A percentile compares a stretch with the other conserved stretches of the same genome.
These are phyloP conservation scores for Byssoonygena ceratinophila DNA, from an alignment of 2,329 filamentous ascomycete genomes.

Conservation along the genomic window DNA sequence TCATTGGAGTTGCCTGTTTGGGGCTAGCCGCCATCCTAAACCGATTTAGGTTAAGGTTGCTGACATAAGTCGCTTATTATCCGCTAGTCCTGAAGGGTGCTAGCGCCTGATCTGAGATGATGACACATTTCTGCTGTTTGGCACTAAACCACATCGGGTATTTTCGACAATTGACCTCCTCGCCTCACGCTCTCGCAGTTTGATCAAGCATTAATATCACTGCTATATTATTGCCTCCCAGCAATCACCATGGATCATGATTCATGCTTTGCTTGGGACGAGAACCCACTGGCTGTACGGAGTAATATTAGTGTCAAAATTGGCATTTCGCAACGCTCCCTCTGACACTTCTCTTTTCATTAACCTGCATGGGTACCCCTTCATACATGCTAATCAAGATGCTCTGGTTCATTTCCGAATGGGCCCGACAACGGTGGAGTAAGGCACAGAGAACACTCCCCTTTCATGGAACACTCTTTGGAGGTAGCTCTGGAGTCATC, in stretches of 20 bases:
- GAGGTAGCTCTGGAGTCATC: not conserved
- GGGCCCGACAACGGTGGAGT: constrained; percentile 3
- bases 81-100: not conserved
- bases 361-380: constrained; percentile 13
- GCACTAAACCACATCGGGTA: constrained; percentile 4
- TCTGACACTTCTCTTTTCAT: constrained; percentile 9
- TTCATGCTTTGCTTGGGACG: constrained; percentile 3
- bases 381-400: constrained; percentile 8
- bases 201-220: constrained; percentile 10
- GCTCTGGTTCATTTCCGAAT: constrained; percentile 9
- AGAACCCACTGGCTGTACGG: not conserved
- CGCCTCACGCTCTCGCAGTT: constrained; percentile 3
- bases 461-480: not conserved
- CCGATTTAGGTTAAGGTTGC: constrained; percentile 5
- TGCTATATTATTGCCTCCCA: not conserved
- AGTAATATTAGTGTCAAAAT: not conserved
- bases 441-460: not conserved
- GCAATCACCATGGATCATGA: not conserved
- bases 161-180: constrained; percentile 4
- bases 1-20: constrained; percentile 7
- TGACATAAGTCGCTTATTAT: not conserved
- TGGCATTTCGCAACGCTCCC: constrained; percentile 2
- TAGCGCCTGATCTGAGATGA: not conserved
- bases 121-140: not conserved
- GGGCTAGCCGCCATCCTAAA: not conserved